phyloP scores from a whole-genome alignment of 306 rosid species.

The Leucaena leucocephala region DNA sequence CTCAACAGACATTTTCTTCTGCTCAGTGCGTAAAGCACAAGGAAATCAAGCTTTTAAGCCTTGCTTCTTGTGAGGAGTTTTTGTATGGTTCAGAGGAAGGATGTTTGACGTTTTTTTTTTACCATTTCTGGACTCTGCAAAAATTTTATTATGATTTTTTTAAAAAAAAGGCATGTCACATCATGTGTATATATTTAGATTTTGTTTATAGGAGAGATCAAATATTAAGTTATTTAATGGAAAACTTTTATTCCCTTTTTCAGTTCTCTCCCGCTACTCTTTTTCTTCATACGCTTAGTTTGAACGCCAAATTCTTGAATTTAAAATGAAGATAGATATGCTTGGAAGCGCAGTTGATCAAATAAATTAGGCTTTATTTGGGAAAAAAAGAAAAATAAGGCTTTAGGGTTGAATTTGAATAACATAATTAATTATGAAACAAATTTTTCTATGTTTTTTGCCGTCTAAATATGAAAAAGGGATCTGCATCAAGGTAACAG shows the following conservation, averaged over 20 bases:
- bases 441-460: too few relatives aligned
- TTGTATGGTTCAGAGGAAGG: neutral
- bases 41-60: neutral
- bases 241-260: too few relatives aligned
- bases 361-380: neutral
- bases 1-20: neutral
- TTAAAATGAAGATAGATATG: neutral
- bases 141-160: too few relatives aligned
- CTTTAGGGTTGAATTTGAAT: neutral
- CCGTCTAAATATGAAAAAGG: too few relatives aligned
- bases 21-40: neutral
- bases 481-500: too few relatives aligned
- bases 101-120: neutral
- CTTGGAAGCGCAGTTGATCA: neutral
- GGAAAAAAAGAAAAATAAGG: neutral
- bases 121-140: neutral
- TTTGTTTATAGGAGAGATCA: neutral
- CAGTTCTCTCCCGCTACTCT: neutral
- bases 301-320: neutral
- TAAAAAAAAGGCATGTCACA: neutral
- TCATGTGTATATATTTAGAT: neutral
- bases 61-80: neutral
- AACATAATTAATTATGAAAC: too few relatives aligned
- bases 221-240: neutral
- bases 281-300: neutral